phyloP scores from a whole-genome alignment of 1,284 basidiomycete genomes.

The Irpex sp. region DNA sequence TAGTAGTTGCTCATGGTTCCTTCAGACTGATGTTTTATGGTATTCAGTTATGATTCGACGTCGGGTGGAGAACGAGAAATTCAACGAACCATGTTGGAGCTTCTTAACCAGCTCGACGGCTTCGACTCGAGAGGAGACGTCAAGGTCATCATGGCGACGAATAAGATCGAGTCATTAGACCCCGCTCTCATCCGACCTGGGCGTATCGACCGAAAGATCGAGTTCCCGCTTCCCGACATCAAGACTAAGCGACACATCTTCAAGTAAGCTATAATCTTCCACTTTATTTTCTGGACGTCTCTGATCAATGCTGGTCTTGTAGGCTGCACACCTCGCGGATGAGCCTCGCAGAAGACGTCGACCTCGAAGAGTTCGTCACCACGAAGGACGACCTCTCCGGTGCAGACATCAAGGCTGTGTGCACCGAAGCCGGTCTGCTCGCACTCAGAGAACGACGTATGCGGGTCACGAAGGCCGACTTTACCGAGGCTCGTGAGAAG shows the following conservation, averaged over 20 bases:
- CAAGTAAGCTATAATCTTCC: slow-evolving; percentile 43
- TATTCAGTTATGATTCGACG: slow-evolving; percentile 84
- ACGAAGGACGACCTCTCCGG: slow-evolving; percentile 97
- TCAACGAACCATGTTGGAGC: slow-evolving; percentile 98
- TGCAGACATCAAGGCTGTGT: slow-evolving; percentile 98
- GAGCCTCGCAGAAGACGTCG: slow-evolving; percentile 90
- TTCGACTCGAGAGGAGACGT: slow-evolving; percentile 99
- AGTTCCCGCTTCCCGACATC: slow-evolving; percentile 91
- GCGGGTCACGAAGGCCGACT: slow-evolving; percentile 93
- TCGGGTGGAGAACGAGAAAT: slow-evolving; percentile 98
- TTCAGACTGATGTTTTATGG: slow-evolving; percentile 9
- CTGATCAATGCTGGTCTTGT: slow-evolving; percentile 7
- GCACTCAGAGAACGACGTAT: slow-evolving; percentile 94
- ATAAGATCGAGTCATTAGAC: slow-evolving; percentile 93
- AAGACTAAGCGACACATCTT: slow-evolving; percentile 99
- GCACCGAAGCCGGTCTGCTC: slow-evolving; percentile 94
- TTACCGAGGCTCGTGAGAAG: slow-evolving; percentile 86
- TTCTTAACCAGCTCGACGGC: slow-evolving; percentile 97
- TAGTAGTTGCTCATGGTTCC: neutral
- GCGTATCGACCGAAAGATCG: slow-evolving; percentile 98
- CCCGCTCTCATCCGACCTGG: slow-evolving; percentile 97
- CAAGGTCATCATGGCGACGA: slow-evolving; percentile 95
- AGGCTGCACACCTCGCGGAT: slow-evolving; percentile 95
- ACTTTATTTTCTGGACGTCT: too few relatives aligned
- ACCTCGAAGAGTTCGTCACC: slow-evolving; percentile 94